Evolutionary conservation across 108 stramenopile species (phyloP).

Genomic region (Skeletonema tropicum): DNA sequence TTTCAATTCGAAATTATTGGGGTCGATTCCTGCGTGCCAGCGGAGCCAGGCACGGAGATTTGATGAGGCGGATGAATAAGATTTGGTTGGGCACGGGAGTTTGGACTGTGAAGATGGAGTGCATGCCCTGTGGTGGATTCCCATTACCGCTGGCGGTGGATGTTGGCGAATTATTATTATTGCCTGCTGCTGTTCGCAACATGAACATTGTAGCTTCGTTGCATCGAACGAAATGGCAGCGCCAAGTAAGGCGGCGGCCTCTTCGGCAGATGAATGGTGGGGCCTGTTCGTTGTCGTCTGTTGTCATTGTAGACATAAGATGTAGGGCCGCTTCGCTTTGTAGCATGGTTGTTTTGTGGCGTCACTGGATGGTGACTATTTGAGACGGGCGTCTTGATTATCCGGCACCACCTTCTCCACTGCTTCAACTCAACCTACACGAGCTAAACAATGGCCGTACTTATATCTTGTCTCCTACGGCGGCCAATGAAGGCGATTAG

Average conservation of each 20-base stretch:
- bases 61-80: slow-evolving; percentile 63
- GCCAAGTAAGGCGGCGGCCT: slow-evolving; percentile 81
- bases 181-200: slow-evolving; percentile 5
- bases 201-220: not conserved
- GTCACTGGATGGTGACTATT: no score
- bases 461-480: no score
- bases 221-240: slow-evolving; percentile 65
- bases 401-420: no score
- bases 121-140: slow-evolving; percentile 80
- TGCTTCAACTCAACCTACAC: no score
- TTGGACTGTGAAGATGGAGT: slow-evolving; percentile 69
- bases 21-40: slow-evolving; percentile 44
- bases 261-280: slow-evolving; percentile 78
- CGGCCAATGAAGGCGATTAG: no score
- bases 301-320: no score
- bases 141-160: not conserved
- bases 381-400: no score
- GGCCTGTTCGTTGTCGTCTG: slow-evolving; percentile 25
- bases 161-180: slow-evolving; percentile 2
- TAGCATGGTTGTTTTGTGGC: no score
- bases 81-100: slow-evolving; percentile 70
- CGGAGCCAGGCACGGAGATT: slow-evolving; percentile 68
- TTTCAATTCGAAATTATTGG: no score
- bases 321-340: no score
- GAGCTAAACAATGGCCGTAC: no score